phyloP scores from a whole-genome alignment of 192 early-diverging fungal genomes.

The Radiomyces spectabilis region DNA sequence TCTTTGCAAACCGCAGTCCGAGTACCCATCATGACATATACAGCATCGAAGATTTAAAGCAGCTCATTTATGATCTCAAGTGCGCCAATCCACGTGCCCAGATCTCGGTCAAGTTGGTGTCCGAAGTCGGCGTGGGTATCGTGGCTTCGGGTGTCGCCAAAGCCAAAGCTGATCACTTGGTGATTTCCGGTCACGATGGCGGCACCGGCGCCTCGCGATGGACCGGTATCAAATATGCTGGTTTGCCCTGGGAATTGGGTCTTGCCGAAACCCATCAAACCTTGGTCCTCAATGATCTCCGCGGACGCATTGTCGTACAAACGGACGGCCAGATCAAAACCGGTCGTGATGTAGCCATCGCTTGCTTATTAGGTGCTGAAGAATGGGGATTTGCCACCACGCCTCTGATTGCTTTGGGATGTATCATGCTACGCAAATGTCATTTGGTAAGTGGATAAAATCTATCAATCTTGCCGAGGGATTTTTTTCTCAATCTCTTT shows the following conservation, averaged over 20 bases:
- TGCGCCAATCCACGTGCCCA: slow-evolving; percentile 87
- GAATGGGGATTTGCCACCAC: slow-evolving; percentile 99
- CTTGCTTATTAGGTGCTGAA: slow-evolving; percentile 96
- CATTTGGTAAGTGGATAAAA: slow-evolving; percentile 13
- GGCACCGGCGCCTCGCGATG: slow-evolving; percentile 98
- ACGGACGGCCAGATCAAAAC: slow-evolving; percentile 99
- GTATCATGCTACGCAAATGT: slow-evolving; percentile 88
- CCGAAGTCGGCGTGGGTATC: slow-evolving; percentile 96
- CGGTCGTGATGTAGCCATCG: slow-evolving; percentile 93
- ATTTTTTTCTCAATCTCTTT: slow-evolving; percentile 19
- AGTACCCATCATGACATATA: slow-evolving; percentile 99
- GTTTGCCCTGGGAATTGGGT: slow-evolving; percentile 99
- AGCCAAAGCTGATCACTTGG: slow-evolving; percentile 93
- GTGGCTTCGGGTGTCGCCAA: slow-evolving; percentile 98
- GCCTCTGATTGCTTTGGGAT: slow-evolving; percentile 94
- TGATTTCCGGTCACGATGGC: slow-evolving; percentile 95
- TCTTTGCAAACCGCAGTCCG: too few species aligned
- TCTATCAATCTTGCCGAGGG: background rate
- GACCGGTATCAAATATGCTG: slow-evolving; percentile 98
- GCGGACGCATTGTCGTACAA: slow-evolving; percentile 93
- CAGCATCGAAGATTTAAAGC: slow-evolving; percentile 98
- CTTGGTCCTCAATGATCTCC: slow-evolving; percentile 93
- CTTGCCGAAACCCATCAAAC: slow-evolving; percentile 99
- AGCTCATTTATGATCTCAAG: slow-evolving; percentile 97
- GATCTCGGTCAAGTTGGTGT: slow-evolving; percentile 95